Evolutionary conservation across 371 early-diverging fungal species (phyloP).

Genomic region (Cokeromyces recurvatus): DNA sequence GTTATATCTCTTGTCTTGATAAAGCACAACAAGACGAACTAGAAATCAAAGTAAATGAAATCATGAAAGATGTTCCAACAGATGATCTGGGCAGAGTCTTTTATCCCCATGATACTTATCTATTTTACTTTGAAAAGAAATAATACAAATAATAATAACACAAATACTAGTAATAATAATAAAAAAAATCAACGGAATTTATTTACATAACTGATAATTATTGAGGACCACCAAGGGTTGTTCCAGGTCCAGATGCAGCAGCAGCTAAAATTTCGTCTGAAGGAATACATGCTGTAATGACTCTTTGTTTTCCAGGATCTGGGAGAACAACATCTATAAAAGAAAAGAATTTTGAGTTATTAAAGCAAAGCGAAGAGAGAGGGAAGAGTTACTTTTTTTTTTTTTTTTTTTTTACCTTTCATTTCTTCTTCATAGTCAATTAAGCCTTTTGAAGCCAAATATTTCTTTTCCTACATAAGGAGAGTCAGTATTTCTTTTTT

Average conservation of each 20-base stretch:
- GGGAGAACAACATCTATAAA: conserved; percentile 26
- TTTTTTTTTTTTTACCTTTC: conserved; percentile 26
- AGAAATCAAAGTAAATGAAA: not conserved
- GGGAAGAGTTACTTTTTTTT: too few relatives aligned
- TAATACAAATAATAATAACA: not conserved
- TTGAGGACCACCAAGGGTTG: conserved; percentile 40
- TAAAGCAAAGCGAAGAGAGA: too few relatives aligned
- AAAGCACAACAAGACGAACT: conserved; percentile 18
- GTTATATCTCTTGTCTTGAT: conserved; percentile 32
- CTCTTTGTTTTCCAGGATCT: conserved; percentile 28
- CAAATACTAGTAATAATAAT: not conserved
- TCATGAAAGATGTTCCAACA: conserved; percentile 12
- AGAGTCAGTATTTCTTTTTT: too few relatives aligned
- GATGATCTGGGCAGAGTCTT: conserved; percentile 6
- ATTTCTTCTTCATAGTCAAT: conserved; percentile 44
- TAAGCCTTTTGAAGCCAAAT: conserved; percentile 29
- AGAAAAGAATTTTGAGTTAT: not conserved
- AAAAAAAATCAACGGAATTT: too few relatives aligned
- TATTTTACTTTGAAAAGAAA: conserved; percentile 18
- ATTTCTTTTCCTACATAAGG: conserved; percentile 36
- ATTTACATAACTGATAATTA: not conserved
- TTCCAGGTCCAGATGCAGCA: conserved; percentile 45
- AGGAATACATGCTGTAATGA: conserved; percentile 25
- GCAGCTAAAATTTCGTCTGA: conserved; percentile 36
- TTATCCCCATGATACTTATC: conserved; percentile 29